Conservation (phyloP, 2,329 filamentous ascomycete species). For the Cucurbitaria berberidis region DNA sequence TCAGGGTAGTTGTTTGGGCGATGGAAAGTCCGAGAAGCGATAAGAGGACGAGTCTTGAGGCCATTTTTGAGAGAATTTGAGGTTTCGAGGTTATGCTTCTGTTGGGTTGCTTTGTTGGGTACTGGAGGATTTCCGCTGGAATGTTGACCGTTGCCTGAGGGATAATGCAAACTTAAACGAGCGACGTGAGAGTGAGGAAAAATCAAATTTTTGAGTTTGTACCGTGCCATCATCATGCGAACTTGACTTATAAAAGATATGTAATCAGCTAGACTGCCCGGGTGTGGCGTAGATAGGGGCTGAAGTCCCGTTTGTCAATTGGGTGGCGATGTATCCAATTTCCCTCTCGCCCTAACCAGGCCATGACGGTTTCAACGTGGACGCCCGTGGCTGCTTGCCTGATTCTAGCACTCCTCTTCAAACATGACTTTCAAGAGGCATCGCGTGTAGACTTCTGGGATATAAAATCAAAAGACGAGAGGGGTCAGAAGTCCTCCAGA, state of each 20-base stretch:
- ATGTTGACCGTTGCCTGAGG: background rate
- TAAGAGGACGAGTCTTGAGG: slow-evolving; percentile 6
- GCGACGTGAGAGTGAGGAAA: too few species aligned
- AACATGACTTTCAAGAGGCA: background rate
- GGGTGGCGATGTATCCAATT: background rate
- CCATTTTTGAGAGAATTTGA: slow-evolving; percentile 7
- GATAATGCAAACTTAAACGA: too few species aligned
- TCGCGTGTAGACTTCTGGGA: background rate
- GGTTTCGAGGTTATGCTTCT: background rate
- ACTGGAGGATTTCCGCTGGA: background rate
- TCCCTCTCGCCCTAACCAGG: background rate
- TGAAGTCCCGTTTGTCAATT: background rate
- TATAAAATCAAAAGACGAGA: background rate
- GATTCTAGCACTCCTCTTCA: background rate
- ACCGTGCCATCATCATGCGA: background rate
- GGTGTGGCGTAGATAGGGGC: background rate
- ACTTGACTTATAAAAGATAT: background rate
- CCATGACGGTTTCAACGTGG: background rate
- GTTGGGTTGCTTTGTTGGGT: background rate
- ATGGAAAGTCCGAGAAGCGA: slow-evolving; percentile 12
- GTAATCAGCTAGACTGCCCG: background rate
- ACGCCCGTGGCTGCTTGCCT: background rate
- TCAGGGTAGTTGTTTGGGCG: slow-evolving; percentile 21
- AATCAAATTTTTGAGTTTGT: too few species aligned
- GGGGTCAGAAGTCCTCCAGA: background rate